Percentiles rank a stretch among this genome's conserved stretches.
These are phyloP conservation scores for Ehretia macrophylla DNA, from an alignment of 257 asterid species.

Conservation along the genomic window DNA sequence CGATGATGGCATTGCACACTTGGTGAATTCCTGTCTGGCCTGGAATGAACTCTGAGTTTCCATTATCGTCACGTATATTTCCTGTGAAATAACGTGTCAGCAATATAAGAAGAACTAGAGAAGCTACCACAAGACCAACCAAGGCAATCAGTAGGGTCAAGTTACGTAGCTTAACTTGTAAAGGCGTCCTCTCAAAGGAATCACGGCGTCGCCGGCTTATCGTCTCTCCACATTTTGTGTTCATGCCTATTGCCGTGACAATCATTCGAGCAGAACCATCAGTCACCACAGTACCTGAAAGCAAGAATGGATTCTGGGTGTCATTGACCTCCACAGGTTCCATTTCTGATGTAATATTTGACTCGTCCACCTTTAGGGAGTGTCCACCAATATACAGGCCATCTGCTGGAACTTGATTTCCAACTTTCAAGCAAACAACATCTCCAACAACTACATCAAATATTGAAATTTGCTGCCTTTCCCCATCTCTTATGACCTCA, in stretches of 20 bases:
- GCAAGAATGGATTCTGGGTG: slow-evolving; percentile 33
- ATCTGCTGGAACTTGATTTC: slow-evolving; percentile 68
- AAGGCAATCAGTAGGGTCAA: slow-evolving; percentile 43
- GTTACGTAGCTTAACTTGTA: slow-evolving; percentile 42
- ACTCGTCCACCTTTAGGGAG: slow-evolving; percentile 44
- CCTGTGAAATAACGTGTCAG: slow-evolving; percentile 59
- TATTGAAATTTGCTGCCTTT: slow-evolving; percentile 30
- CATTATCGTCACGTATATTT: slow-evolving; percentile 17
- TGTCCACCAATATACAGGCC: slow-evolving; percentile 45
- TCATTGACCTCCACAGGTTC: slow-evolving; percentile 31
- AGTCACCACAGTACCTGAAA: slow-evolving; percentile 53
- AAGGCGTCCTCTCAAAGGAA: slow-evolving; percentile 39
- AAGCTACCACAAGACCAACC: slow-evolving; percentile 43
- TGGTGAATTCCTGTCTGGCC: slow-evolving; percentile 27
- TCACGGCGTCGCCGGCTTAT: slow-evolving; percentile 34
- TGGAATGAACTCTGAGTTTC: slow-evolving; percentile 26
- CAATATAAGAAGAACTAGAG: slow-evolving; percentile 39
- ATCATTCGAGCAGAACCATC: slow-evolving; percentile 52
- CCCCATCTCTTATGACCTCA: slow-evolving; percentile 44
- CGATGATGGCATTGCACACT: slow-evolving; percentile 37
- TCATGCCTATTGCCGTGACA: slow-evolving; percentile 47
- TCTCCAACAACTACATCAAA: slow-evolving; percentile 54
- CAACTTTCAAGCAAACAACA: slow-evolving; percentile 33
- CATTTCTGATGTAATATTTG: slow-evolving; percentile 41
- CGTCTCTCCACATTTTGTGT: slow-evolving; percentile 54